Conservation (phyloP, 139 green algal species). For the Volvox reticuliferus region DNA sequence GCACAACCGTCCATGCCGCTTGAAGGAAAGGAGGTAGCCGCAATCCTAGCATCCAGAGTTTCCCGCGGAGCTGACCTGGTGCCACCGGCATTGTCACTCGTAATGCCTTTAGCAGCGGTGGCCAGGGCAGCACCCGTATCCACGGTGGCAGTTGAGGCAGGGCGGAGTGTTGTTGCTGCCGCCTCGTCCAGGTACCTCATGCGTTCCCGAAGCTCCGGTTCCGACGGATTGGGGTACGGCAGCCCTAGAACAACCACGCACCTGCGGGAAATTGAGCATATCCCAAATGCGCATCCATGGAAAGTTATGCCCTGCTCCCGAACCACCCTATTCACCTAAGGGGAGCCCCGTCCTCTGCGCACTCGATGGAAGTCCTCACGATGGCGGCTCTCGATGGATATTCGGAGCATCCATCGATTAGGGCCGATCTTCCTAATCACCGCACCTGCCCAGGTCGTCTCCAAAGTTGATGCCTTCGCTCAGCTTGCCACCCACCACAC, state of each 20-base stretch:
- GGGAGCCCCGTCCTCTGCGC: no score
- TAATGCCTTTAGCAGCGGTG: not conserved
- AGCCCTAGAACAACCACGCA: conserved; percentile 95
- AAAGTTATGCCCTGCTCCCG: no score
- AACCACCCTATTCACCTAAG: no score
- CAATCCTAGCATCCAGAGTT: no score
- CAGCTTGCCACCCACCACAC: conserved; percentile 96
- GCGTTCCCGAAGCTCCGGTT: conserved; percentile 92
- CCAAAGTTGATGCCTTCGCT: conserved; percentile 99
- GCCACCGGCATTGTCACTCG: not conserved
- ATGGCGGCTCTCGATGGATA: no score
- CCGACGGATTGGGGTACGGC: conserved; percentile 93
- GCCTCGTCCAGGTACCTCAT: conserved; percentile 85
- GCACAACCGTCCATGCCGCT: no score
- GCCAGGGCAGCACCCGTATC: not conserved
- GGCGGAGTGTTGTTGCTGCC: not conserved
- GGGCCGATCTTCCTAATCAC: no score
- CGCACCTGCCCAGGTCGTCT: conserved; percentile 79
- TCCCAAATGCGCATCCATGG: no score
- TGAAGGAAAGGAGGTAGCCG: no score
- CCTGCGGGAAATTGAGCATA: conserved; percentile 54
- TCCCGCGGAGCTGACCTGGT: no score
- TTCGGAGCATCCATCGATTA: no score
- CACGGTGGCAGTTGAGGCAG: conserved; percentile 33
- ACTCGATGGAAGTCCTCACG: no score